Evolutionary conservation across 2,329 filamentous ascomycete species (phyloP).

Genomic region (Trichoderma asperellum): DNA sequence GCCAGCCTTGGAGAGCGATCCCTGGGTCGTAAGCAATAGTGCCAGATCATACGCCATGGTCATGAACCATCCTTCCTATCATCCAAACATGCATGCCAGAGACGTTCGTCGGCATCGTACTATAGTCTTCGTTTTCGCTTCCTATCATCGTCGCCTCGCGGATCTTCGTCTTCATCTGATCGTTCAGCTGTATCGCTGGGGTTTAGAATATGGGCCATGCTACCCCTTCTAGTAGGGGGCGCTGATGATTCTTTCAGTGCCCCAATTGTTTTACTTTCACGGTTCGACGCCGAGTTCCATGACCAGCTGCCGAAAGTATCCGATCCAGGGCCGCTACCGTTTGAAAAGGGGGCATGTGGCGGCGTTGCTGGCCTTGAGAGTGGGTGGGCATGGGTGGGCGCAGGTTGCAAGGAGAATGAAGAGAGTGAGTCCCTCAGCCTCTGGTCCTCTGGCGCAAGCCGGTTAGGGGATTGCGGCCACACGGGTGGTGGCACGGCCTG

Average conservation of each 20-base stretch:
- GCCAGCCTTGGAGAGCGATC: slow-evolving; percentile 10
- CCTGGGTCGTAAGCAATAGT: slow-evolving; percentile 21
- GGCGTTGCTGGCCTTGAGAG: slow-evolving; percentile 60
- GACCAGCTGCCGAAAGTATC: slow-evolving; percentile 61
- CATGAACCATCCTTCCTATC: slow-evolving; percentile 7
- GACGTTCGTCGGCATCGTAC: slow-evolving; percentile 15
- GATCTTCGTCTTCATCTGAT: slow-evolving; percentile 60
- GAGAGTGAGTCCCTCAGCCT: slow-evolving; percentile 61
- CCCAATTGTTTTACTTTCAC: slow-evolving; percentile 55
- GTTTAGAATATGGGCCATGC: slow-evolving; percentile 67
- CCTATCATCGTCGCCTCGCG: slow-evolving; percentile 60
- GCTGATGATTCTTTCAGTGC: slow-evolving; percentile 58
- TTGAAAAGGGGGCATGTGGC: slow-evolving; percentile 50
- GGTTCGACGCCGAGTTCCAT: slow-evolving; percentile 55
- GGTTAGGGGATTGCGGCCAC: slow-evolving; percentile 60
- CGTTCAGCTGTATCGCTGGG: slow-evolving; percentile 60
- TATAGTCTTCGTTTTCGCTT: slow-evolving; percentile 65
- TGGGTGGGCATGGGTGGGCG: slow-evolving; percentile 47
- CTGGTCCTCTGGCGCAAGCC: slow-evolving; percentile 56
- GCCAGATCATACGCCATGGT: slow-evolving; percentile 16
- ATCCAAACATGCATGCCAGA: slow-evolving; percentile 1
- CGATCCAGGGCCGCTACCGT: slow-evolving; percentile 41
- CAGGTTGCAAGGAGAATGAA: slow-evolving; percentile 55
- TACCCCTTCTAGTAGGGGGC: slow-evolving; percentile 60
- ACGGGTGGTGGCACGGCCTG: slow-evolving; percentile 58